phyloP scores from a whole-genome alignment of 495 filamentous ascomycete species.

The Pyrenula massariospora region DNA sequence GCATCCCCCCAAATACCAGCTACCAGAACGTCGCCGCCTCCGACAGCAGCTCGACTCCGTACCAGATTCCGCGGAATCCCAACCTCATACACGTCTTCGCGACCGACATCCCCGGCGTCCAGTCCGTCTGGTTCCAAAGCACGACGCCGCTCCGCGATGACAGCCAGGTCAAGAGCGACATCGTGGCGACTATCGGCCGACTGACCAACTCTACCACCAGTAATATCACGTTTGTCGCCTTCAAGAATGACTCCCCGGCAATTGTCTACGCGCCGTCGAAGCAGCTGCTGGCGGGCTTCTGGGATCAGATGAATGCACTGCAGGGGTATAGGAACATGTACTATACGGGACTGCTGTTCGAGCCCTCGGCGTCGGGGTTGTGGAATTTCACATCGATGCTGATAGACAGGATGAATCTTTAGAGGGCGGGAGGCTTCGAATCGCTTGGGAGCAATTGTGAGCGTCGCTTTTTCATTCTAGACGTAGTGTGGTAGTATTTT shows the following conservation, averaged over 20 bases:
- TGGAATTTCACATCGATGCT: background rate
- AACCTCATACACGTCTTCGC: constrained; percentile 12
- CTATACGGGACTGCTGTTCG: background rate
- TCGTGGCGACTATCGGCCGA: constrained; percentile 7
- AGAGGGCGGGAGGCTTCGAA: background rate
- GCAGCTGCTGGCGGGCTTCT: background rate
- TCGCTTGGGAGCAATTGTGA: background rate
- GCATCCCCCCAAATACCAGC: constrained; percentile 9
- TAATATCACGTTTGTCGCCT: background rate
- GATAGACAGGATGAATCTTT: background rate
- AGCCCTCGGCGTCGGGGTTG: background rate
- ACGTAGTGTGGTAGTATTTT: background rate
- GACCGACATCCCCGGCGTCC: constrained; percentile 5
- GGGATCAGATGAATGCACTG: constrained; percentile 1
- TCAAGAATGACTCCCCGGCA: background rate
- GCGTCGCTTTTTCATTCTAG: background rate
- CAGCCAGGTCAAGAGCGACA: constrained; percentile 4
- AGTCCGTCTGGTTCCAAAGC: constrained; percentile 8
- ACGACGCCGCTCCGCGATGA: constrained; percentile 1
- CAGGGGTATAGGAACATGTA: constrained; percentile 1
- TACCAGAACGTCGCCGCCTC: constrained; percentile 15
- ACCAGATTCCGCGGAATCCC: constrained; percentile 17
- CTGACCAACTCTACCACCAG: background rate
- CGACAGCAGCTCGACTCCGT: constrained; percentile 3
- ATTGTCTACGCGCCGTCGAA: constrained; percentile 1